Evolutionary conservation across 768 basidiomycete species (phyloP).

Genomic region (Goffeauzyma gilvescens): DNA sequence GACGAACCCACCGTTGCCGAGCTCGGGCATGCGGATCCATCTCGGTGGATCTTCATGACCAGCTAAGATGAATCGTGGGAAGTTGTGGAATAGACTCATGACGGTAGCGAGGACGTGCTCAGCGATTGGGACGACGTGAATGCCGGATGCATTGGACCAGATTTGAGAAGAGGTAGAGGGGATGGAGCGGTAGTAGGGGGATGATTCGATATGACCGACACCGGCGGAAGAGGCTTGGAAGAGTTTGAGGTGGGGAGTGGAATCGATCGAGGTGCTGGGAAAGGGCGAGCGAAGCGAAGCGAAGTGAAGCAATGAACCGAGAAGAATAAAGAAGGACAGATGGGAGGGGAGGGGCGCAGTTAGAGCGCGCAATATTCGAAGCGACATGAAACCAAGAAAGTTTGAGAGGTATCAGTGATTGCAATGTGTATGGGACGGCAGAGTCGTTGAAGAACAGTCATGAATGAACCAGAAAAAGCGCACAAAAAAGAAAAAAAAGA

Average conservation of each 20-base stretch:
- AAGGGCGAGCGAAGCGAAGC: too few relatives aligned
- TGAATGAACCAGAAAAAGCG: too few relatives aligned
- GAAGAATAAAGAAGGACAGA: too few relatives aligned
- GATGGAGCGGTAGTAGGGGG: constrained; percentile 5
- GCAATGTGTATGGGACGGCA: too few relatives aligned
- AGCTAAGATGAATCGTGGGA: constrained; percentile 11
- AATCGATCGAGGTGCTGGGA: constrained; percentile 7
- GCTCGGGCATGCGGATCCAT: background rate
- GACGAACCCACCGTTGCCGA: constrained; percentile 1
- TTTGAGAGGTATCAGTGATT: too few relatives aligned
- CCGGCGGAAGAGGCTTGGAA: constrained; percentile 12
- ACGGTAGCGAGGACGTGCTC: constrained; percentile 11
- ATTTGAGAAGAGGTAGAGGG: constrained; percentile 2
- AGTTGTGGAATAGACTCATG: constrained; percentile 9
- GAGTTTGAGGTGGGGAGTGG: constrained; percentile 11
- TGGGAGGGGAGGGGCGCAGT: too few relatives aligned
- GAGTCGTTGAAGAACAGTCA: too few relatives aligned
- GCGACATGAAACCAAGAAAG: background rate
- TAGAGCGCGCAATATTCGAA: background rate
- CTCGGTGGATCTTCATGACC: background rate
- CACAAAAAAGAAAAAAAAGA: too few relatives aligned
- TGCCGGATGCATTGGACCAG: constrained; percentile 10
- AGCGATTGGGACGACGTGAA: constrained; percentile 12
- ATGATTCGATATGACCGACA: constrained; percentile 5
- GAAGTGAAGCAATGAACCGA: too few relatives aligned